A percentile compares a stretch with the other conserved stretches of the same genome.
phyloP scores from a whole-genome alignment of 1,284 basidiomycete genomes.

The Marasmius fiardii region DNA sequence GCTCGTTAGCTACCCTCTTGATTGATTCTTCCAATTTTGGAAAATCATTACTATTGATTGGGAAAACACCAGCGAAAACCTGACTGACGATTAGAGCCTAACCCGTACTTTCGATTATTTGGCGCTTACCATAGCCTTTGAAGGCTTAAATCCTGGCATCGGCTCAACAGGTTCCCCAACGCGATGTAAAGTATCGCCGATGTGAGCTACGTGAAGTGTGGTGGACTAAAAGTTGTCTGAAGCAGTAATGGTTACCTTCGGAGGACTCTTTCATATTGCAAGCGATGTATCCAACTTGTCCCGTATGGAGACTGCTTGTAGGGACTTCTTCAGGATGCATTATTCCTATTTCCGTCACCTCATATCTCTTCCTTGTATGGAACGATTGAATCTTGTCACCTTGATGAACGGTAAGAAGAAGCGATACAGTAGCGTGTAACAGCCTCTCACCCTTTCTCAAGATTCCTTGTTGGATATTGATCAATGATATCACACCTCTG shows the following conservation, averaged over 20 bases:
- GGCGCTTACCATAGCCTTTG: conserved; percentile 83
- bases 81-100: conserved; percentile 23
- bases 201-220: conserved; percentile 54
- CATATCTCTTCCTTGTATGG: conserved; percentile 88
- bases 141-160: conserved; percentile 89
- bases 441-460: conserved; percentile 54
- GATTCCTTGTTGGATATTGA: conserved; percentile 72
- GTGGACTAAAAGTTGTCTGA: conserved; percentile 14
- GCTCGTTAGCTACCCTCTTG: conserved; percentile 61
- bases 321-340: conserved; percentile 88
- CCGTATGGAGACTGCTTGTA: conserved; percentile 69
- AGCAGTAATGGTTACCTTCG: conserved; percentile 62
- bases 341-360: conserved; percentile 89
- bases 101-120: neutral
- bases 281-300: conserved; percentile 89
- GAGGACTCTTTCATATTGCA: conserved; percentile 98
- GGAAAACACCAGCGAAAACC: conserved; percentile 97
- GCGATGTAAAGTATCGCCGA: conserved; percentile 91
- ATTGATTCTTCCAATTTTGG: conserved; percentile 95
- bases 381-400: conserved; percentile 89
- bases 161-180: conserved; percentile 77
- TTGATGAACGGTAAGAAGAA: conserved; percentile 25
- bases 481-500: conserved; percentile 92
- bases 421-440: conserved; percentile 2
- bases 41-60: conserved; percentile 90